Percentiles rank a stretch among this genome's conserved stretches.
phyloP scores from a whole-genome alignment of 73 alveolate species.

The Durusdinium trenchii region DNA sequence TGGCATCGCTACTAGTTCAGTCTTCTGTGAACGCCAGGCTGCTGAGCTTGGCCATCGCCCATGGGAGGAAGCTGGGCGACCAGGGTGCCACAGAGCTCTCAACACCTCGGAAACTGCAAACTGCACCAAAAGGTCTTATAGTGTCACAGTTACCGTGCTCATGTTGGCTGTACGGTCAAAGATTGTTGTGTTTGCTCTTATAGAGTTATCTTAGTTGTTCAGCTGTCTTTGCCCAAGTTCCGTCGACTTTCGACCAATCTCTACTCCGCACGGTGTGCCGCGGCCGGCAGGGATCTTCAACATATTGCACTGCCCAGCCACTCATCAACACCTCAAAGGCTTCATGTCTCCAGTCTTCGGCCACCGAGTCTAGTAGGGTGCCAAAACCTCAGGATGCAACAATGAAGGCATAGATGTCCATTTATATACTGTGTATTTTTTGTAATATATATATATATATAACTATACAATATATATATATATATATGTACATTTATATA shows the following conservation, averaged over 20 bases:
- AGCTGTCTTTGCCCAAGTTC: no score
- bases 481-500: no score
- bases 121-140: no score
- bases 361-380: conserved; percentile 4
- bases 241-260: no score
- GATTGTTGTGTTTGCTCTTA: background rate
- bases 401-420: no score
- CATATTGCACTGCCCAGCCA: conserved; percentile 8
- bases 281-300: background rate
- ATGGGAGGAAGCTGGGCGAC: conserved; percentile 82
- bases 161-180: background rate
- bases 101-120: conserved; percentile 37
- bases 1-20: no score
- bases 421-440: no score
- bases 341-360: background rate
- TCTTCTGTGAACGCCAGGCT: no score
- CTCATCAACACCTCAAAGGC: conserved; percentile 39
- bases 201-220: no score
- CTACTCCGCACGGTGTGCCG: no score
- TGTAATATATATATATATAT: background rate
- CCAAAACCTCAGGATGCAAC: conserved; percentile 17
- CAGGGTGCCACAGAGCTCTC: conserved; percentile 51
- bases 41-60: conserved; percentile 69
- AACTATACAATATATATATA: no score
- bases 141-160: background rate